Percentiles rank a stretch among this genome's conserved stretches.
phyloP scores from a whole-genome alignment of 768 basidiomycete genomes.

The Cyclocybe cylindracea region DNA sequence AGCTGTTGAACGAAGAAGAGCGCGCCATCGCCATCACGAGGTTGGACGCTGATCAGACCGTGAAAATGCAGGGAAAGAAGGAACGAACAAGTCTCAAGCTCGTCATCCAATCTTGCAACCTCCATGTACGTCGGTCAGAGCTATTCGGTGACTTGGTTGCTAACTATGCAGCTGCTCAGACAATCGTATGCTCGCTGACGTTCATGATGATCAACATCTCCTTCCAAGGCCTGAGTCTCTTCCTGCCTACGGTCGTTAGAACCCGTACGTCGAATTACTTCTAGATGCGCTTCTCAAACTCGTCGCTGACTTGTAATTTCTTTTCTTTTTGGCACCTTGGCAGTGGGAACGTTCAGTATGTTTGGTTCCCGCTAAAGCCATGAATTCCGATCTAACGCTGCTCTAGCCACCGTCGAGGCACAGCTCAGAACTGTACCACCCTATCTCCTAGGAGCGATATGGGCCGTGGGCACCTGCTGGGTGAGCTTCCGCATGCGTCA shows the following conservation, averaged over 20 bases:
- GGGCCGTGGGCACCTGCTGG: slow-evolving; percentile 34
- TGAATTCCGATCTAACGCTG: neutral
- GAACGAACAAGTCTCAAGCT: slow-evolving; percentile 21
- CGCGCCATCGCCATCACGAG: slow-evolving; percentile 23
- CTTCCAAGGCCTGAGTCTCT: slow-evolving; percentile 40
- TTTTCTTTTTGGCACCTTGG: slow-evolving; percentile 32
- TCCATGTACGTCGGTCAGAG: slow-evolving; percentile 20
- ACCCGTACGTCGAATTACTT: slow-evolving; percentile 29
- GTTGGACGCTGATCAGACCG: slow-evolving; percentile 22
- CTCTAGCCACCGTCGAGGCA: slow-evolving; percentile 38
- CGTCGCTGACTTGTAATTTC: neutral
- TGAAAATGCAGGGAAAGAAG: slow-evolving; percentile 22
- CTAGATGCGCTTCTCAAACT: neutral
- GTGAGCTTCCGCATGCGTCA: slow-evolving; percentile 31
- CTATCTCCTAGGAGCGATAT: slow-evolving; percentile 37
- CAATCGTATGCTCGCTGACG: slow-evolving; percentile 24
- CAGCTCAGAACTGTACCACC: slow-evolving; percentile 48
- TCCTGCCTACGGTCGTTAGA: slow-evolving; percentile 44
- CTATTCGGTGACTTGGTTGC: slow-evolving; percentile 10
- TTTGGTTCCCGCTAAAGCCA: neutral
- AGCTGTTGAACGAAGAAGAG: slow-evolving; percentile 24
- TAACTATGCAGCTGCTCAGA: slow-evolving; percentile 15
- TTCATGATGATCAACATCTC: slow-evolving; percentile 37
- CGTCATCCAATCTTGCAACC: slow-evolving; percentile 21
- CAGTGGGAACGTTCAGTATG: slow-evolving; percentile 37